Conservation (phyloP, 2,329 filamentous ascomycete genomes). For the Claviceps cyperi region DNA sequence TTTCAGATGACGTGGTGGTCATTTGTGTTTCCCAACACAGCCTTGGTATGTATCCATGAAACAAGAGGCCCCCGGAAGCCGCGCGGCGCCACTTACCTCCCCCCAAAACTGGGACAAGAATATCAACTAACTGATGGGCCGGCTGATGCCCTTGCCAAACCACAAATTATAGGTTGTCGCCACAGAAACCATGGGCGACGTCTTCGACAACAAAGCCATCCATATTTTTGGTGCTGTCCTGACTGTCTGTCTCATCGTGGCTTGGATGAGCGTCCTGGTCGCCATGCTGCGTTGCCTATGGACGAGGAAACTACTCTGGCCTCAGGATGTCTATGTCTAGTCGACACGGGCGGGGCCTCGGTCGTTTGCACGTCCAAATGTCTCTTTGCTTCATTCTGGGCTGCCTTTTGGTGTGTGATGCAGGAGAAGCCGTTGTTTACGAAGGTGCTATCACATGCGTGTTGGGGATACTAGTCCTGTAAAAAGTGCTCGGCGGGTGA, state of each 20-base stretch:
- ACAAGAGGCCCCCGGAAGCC: too few relatives aligned
- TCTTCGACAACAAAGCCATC: slow-evolving; percentile 44
- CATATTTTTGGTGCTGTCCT: slow-evolving; percentile 54
- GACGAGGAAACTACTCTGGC: slow-evolving; percentile 59
- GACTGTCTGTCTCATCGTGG: slow-evolving; percentile 47
- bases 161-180: slow-evolving; percentile 36
- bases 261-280: slow-evolving; percentile 53
- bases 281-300: slow-evolving; percentile 59
- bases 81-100: too few relatives aligned
- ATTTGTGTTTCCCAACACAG: slow-evolving; percentile 71
- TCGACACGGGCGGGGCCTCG: slow-evolving; percentile 1
- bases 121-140: neutral
- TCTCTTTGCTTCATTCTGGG: slow-evolving; percentile 1
- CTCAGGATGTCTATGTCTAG: slow-evolving; percentile 34
- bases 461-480: neutral
- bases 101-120: too few relatives aligned
- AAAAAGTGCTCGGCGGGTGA: neutral
- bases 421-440: neutral
- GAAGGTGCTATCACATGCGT: neutral
- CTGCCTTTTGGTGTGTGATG: slow-evolving; percentile 2
- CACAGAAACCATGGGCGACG: slow-evolving; percentile 54
- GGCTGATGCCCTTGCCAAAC: neutral
- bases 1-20: slow-evolving; percentile 82
- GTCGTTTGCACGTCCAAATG: slow-evolving; percentile 1
- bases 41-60: slow-evolving; percentile 33